Percentiles rank a stretch among this genome's conserved stretches.
Conservation (phyloP, 768 basidiomycete species). For the Boletus rufocinnamomeus region DNA sequence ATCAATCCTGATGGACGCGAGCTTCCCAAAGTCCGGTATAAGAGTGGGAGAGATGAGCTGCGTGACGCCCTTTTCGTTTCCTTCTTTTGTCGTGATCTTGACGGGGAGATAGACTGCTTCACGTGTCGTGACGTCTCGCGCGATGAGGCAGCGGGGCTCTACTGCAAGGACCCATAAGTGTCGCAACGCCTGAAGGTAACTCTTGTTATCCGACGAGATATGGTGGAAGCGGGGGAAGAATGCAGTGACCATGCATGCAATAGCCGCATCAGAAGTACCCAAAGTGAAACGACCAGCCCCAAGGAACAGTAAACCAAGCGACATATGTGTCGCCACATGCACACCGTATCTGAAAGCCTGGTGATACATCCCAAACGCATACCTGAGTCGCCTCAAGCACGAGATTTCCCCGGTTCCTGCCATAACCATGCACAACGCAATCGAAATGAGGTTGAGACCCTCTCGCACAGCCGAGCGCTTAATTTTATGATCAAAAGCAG, state of each 20-base stretch:
- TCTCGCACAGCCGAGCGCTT: slow-evolving; percentile 85
- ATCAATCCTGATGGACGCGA: slow-evolving; percentile 83
- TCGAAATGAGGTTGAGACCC: slow-evolving; percentile 83
- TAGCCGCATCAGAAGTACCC: slow-evolving; percentile 88
- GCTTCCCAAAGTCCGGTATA: slow-evolving; percentile 82
- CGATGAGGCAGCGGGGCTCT: slow-evolving; percentile 90
- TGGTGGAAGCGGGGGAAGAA: slow-evolving; percentile 91
- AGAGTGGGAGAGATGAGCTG: slow-evolving; percentile 91
- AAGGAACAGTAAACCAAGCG: slow-evolving; percentile 89
- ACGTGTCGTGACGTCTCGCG: slow-evolving; percentile 87
- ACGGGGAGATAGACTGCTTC: slow-evolving; percentile 93
- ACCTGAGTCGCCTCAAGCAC: slow-evolving; percentile 81
- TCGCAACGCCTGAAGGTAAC: slow-evolving; percentile 88
- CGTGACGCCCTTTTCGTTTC: slow-evolving; percentile 58
- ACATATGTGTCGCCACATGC: slow-evolving; percentile 88
- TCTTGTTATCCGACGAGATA: slow-evolving; percentile 81
- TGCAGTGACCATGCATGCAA: slow-evolving; percentile 85
- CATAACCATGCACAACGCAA: slow-evolving; percentile 92
- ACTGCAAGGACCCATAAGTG: slow-evolving; percentile 96
- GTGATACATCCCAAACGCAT: slow-evolving; percentile 85
- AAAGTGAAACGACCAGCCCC: slow-evolving; percentile 91
- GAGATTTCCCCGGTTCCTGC: slow-evolving; percentile 95
- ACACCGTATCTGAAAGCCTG: slow-evolving; percentile 81
- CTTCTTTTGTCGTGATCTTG: slow-evolving; percentile 79
- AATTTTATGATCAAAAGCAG: slow-evolving; percentile 85